phyloP scores from a whole-genome alignment of 768 basidiomycete species.

The Cubamyces lactineus region DNA sequence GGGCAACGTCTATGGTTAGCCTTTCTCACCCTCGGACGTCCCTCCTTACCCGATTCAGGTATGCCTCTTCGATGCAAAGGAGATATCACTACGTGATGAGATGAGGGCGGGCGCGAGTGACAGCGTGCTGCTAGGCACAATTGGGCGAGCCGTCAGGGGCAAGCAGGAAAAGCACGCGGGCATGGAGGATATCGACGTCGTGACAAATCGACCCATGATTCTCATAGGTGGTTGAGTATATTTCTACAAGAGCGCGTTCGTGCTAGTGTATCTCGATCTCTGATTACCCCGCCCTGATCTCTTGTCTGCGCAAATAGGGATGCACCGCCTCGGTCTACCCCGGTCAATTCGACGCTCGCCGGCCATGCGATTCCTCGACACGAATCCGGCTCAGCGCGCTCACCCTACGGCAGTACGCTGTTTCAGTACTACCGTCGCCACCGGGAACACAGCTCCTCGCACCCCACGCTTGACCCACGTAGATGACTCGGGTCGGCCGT shows the following conservation, averaged over 20 bases:
- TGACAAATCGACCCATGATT: slow-evolving; percentile 87
- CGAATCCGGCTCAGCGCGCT: neutral
- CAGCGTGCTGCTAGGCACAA: slow-evolving; percentile 58
- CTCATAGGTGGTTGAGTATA: slow-evolving; percentile 88
- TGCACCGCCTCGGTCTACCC: slow-evolving; percentile 13
- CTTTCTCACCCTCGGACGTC: neutral
- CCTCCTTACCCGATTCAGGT: slow-evolving; percentile 47
- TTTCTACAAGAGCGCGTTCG: slow-evolving; percentile 32
- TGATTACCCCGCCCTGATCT: slow-evolving; percentile 18
- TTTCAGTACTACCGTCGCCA: slow-evolving; percentile 21
- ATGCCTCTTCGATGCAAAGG: slow-evolving; percentile 84
- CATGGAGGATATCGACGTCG: slow-evolving; percentile 80
- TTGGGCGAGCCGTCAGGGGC: slow-evolving; percentile 63
- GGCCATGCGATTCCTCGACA: slow-evolving; percentile 1
- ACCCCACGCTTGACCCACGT: slow-evolving; percentile 62
- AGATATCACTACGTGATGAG: slow-evolving; percentile 78
- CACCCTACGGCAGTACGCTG: slow-evolving; percentile 15
- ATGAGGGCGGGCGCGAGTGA: slow-evolving; percentile 70
- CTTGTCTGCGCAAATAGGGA: slow-evolving; percentile 12
- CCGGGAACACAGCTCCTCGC: slow-evolving; percentile 20
- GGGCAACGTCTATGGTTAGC: neutral
- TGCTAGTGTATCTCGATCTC: slow-evolving; percentile 16
- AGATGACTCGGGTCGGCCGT: slow-evolving; percentile 67
- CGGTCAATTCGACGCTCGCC: slow-evolving; percentile 21
- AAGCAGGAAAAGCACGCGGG: slow-evolving; percentile 85